phyloP scores from a whole-genome alignment of 352 stramenopile genomes.

The Nothophytophthora sp. region DNA sequence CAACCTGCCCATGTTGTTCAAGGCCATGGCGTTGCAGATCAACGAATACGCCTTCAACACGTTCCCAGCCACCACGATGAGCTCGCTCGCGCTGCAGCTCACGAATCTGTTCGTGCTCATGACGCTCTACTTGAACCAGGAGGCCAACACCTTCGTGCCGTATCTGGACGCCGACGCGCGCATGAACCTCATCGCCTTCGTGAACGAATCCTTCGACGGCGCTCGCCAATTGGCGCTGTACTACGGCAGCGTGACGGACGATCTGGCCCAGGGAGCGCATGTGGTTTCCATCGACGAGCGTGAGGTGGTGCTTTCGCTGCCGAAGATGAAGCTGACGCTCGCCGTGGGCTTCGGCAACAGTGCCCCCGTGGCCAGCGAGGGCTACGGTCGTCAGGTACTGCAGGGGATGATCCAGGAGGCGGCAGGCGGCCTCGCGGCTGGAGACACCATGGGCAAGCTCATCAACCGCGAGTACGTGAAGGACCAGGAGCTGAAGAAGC shows the following conservation, averaged over 20 bases:
- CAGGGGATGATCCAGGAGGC: conserved; percentile 72
- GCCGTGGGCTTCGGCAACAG: conserved; percentile 83
- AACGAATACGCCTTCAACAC: conserved; percentile 96
- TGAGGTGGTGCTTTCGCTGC: conserved; percentile 72
- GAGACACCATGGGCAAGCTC: conserved; percentile 79
- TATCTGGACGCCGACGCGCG: conserved; percentile 82
- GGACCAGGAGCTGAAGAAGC: conserved; percentile 47
- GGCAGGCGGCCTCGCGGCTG: conserved; percentile 47
- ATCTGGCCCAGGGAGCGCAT: conserved; percentile 58
- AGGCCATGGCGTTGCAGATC: conserved; percentile 78
- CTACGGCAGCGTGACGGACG: conserved; percentile 82
- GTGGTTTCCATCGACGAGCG: conserved; percentile 81
- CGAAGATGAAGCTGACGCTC: conserved; percentile 85
- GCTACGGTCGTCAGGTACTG: conserved; percentile 71
- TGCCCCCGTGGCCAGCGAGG: conserved; percentile 68
- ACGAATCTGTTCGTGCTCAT: conserved; percentile 87
- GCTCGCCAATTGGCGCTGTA: conserved; percentile 75
- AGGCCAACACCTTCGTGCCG: conserved; percentile 61
- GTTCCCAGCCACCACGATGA: conserved; percentile 92
- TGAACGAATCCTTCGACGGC: conserved; percentile 83
- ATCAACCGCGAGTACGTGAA: conserved; percentile 73
- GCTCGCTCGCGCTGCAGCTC: conserved; percentile 93
- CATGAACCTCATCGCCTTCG: conserved; percentile 61
- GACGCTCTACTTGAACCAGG: conserved; percentile 72
- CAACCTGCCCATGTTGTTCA: conserved; percentile 80